Base-by-base conservation (phyloP, 805 yeast species). In the Kodamaea laetipori region DNA sequence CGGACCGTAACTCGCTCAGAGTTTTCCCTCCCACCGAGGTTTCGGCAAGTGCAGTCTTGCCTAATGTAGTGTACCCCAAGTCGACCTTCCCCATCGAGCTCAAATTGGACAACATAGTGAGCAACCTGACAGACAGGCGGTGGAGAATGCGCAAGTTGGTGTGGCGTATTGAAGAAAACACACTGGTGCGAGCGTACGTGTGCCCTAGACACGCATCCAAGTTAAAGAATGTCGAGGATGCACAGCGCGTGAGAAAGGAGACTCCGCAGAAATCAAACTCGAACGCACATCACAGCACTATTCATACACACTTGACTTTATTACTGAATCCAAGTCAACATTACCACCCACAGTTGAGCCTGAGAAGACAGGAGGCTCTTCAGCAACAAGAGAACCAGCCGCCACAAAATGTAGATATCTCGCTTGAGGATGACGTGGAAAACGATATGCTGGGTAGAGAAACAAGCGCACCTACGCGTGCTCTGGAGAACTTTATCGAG, bases 11-110 rank as follows among this genome's bases (percentile, higher is more conserved):
- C 57, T 87, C 96, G 1, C 67, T 89, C 28, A 77, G 99, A 48
- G 87, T 94, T 1, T 94, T 94, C 64, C 99, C 99, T 1, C 98
- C 99, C 6, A 92, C 98, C 0, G 86, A 85, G 33, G 83, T 94
- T 27, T 83, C 89, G 2, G 95, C 96, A 5, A 80, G 85, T 19
- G 94, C 95, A 6, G 85, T 83, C 11, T 69, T 94, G 39, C 99
- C 99, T 2, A 86, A 86, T 50, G 96, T 90, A 11, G 77, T 87
- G 24, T 87, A 87, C 61, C 98, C 98, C 9, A 84, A 86, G 59
- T 84, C 96, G 0, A 74, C 84, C 0, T 88, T 94, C 57, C 85
- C 94, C 0, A 74, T 92, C 16, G 97, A 90, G 57, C 69, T 94
- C 56, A 80, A 82, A 51, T 66, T 94, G 55, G 95, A 89, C 54